Evolutionary conservation across 2,329 filamentous ascomycete species (phyloP).

Genomic region (Aspergillus unguis): DNA sequence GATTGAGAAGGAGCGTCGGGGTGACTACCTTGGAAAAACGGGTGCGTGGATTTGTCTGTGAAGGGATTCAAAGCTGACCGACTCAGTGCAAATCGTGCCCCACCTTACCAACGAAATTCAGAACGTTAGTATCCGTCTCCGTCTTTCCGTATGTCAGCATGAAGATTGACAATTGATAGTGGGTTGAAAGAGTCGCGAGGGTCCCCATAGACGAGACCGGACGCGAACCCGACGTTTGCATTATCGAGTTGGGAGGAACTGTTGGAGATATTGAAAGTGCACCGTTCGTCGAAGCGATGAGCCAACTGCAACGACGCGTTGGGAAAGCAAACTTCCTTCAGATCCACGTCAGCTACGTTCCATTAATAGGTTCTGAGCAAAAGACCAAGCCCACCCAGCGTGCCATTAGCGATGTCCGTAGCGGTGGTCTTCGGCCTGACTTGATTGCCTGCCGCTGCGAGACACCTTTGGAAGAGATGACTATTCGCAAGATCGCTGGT

Average conservation of each 20-base stretch:
- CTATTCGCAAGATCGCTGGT: slow-evolving; percentile 81
- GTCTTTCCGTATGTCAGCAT: not conserved
- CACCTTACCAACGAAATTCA: slow-evolving; percentile 90
- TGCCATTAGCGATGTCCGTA: slow-evolving; percentile 79
- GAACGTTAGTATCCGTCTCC: slow-evolving; percentile 44
- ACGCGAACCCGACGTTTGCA: slow-evolving; percentile 84
- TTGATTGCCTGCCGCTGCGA: slow-evolving; percentile 94
- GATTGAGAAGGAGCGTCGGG: slow-evolving; percentile 68
- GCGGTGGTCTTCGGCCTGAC: slow-evolving; percentile 70
- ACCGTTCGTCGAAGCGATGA: slow-evolving; percentile 83
- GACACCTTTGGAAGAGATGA: slow-evolving; percentile 65
- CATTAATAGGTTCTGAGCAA: slow-evolving; percentile 69
- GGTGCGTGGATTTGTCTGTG: not conserved
- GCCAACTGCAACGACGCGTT: slow-evolving; percentile 68
- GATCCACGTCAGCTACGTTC: slow-evolving; percentile 78
- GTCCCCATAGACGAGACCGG: slow-evolving; percentile 83
- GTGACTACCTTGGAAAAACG: slow-evolving; percentile 82
- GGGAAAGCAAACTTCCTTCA: slow-evolving; percentile 79
- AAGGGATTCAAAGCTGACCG: slow-evolving; percentile 3
- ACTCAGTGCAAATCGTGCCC: slow-evolving; percentile 75
- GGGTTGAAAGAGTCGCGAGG: slow-evolving; percentile 81
- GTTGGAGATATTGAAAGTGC: slow-evolving; percentile 76
- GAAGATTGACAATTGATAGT: slow-evolving; percentile 35
- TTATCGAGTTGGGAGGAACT: slow-evolving; percentile 45
- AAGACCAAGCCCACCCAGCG: slow-evolving; percentile 98